Evolutionary conservation across 2,329 filamentous ascomycete genomes (phyloP), one percentile per base, ranked within the genome.

Genomic region (Teratosphaeria gauchensis): DNA sequence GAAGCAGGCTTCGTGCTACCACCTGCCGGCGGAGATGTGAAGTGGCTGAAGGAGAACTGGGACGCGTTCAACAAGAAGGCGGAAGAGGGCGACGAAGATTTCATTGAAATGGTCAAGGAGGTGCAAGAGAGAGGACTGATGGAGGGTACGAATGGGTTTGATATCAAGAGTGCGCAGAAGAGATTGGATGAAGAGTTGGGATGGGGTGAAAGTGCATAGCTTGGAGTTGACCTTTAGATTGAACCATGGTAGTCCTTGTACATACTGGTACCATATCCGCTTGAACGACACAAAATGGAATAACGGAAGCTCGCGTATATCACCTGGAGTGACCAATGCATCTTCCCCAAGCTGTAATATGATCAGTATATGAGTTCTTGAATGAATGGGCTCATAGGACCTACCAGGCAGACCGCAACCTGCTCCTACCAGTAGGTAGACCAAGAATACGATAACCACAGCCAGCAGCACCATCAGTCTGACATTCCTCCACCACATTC

Each of bases 401-500:
- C 71, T 63, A 77, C 77, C 83, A 57, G 87, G 87, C 61, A 90
- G 69, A 6, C 87, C 87, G 71, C 87, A 90, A 4, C 84, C 86
- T 73, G 89, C 85, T 0, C 87, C 87, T 24, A 89, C 80, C 65
- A 89, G 84, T 12, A 90, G 69, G 70, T 89, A 90, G 3, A 89
- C 68, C 73, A 89, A 75, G 68, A 89, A 89, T 8, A 89, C 73
- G 30, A 94, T 75, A 1, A 92, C 90, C 52, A 96, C 70, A 3
- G 75, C 79, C 62, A 92, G 71, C 66, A 99, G 74, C 6, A 84
- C 86, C 91, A 97, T 96, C 66, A 99, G 76, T 78, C 95, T 95
- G 53, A 95, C 83, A 73, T 99, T 97, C 85, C 97, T 97, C 92
- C 92, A 97, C 94, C 94, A 99, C 94, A 99, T 97, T 75, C 87